Evolutionary conservation across 1,139 yeast species (phyloP).

Genomic region (Wickerhamomyces sp.): DNA sequence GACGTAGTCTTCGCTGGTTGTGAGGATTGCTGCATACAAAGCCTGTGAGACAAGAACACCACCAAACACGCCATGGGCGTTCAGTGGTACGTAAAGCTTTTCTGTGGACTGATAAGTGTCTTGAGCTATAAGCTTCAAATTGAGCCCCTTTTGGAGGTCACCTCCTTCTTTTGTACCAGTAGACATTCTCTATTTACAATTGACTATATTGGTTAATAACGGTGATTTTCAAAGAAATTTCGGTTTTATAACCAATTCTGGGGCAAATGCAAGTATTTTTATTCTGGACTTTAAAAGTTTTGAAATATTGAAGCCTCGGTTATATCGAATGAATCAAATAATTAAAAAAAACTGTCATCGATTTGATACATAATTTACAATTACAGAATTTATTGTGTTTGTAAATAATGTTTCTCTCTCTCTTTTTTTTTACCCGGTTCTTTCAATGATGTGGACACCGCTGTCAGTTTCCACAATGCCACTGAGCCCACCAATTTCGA

Average conservation of each 20-base stretch:
- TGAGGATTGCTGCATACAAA: slow-evolving; percentile 56
- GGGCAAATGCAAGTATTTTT: no score
- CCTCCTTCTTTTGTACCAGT: neutral
- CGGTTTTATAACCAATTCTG: no score
- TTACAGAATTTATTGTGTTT: no score
- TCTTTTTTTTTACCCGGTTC: slow-evolving; percentile 46
- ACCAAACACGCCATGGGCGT: slow-evolving; percentile 75
- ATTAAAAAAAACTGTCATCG: no score
- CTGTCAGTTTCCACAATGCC: slow-evolving; percentile 84
- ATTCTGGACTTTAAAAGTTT: neutral
- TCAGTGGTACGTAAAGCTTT: slow-evolving; percentile 38
- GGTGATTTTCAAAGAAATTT: no score
- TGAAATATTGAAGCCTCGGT: no score
- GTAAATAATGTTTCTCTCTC: no score
- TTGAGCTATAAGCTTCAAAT: slow-evolving; percentile 25
- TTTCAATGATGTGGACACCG: slow-evolving; percentile 83
- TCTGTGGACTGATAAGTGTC: slow-evolving; percentile 30
- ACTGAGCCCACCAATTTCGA: slow-evolving; percentile 81
- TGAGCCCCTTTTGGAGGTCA: slow-evolving; percentile 20
- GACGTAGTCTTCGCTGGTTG: slow-evolving; percentile 36
- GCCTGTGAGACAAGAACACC: slow-evolving; percentile 77
- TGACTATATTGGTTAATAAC: no score
- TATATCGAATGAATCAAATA: no score
- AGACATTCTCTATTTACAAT: neutral
- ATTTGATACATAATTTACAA: no score